These are phyloP conservation scores for Stylosanthes scabra DNA, from an alignment of 331 rosid species.

Conservation along the genomic window DNA sequence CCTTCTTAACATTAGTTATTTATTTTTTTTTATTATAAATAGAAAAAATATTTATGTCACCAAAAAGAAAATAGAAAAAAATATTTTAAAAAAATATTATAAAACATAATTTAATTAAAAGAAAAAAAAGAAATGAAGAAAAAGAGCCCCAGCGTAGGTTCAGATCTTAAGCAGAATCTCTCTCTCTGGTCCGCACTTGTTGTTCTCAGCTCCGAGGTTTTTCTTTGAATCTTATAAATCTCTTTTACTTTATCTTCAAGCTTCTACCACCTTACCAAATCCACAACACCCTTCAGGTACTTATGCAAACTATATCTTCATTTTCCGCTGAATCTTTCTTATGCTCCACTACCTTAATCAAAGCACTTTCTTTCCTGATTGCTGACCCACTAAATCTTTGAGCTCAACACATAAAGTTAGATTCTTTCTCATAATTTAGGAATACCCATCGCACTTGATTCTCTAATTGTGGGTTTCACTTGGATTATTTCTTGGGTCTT, in stretches of 20 bases:
- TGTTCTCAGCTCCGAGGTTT: not conserved
- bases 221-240: not conserved
- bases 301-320: not conserved
- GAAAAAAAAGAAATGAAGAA: not conserved
- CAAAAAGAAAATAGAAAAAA: not conserved
- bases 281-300: constrained; percentile 37
- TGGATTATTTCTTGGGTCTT: not conserved
- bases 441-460: not conserved
- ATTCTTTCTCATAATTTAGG: not conserved
- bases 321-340: too few species aligned
- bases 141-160: not conserved
- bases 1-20: too few species aligned
- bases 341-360: too few species aligned
- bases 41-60: too few species aligned
- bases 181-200: not conserved
- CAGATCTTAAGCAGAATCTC: constrained; percentile 33
- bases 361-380: not conserved
- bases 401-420: constrained; percentile 9
- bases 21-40: too few species aligned
- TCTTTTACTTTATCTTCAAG: not conserved
- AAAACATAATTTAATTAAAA: not conserved
- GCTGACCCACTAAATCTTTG: not conserved
- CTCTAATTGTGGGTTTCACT: constrained; percentile 16
- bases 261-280: constrained; percentile 12
- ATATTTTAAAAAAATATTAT: not conserved